Evolutionary conservation across 1,139 yeast genomes (phyloP).

Genomic region (Taphrina deformans): DNA sequence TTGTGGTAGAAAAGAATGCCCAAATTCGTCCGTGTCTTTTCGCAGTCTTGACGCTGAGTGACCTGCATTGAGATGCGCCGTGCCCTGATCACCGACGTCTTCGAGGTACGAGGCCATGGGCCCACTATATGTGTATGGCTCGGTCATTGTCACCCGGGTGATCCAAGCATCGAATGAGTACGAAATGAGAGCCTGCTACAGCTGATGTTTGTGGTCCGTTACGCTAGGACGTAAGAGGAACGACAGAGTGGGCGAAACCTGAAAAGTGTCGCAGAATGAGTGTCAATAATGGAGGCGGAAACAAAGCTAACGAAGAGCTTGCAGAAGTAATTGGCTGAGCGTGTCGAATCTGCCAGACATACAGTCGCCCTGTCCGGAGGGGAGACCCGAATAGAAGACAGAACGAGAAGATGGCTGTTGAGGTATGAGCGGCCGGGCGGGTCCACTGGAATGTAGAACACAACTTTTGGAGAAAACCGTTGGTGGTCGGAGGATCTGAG

Average conservation of each 20-base stretch:
- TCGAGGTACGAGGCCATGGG: constrained; percentile 8
- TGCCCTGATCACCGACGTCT: background rate
- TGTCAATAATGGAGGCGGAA: background rate
- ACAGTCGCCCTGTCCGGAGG: too few species aligned
- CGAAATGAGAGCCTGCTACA: background rate
- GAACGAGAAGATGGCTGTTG: background rate
- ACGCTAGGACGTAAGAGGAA: background rate
- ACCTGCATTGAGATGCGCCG: background rate
- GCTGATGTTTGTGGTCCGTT: background rate
- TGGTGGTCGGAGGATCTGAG: too few species aligned
- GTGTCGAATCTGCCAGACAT: too few species aligned
- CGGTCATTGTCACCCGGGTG: background rate
- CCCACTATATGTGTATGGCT: constrained; percentile 1
- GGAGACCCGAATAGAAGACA: background rate
- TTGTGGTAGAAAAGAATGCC: too few species aligned
- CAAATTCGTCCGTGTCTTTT: too few species aligned
- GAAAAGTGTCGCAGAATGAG: too few species aligned
- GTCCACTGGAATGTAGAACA: background rate
- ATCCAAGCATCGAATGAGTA: background rate
- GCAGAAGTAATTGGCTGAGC: too few species aligned
- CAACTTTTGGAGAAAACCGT: background rate
- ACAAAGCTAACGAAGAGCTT: too few species aligned
- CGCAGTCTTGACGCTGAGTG: too few species aligned
- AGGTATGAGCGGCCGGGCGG: background rate
- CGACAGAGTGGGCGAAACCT: background rate